Conservation (phyloP, 1,139 yeast species). For the Debaryomyces sp. region DNA sequence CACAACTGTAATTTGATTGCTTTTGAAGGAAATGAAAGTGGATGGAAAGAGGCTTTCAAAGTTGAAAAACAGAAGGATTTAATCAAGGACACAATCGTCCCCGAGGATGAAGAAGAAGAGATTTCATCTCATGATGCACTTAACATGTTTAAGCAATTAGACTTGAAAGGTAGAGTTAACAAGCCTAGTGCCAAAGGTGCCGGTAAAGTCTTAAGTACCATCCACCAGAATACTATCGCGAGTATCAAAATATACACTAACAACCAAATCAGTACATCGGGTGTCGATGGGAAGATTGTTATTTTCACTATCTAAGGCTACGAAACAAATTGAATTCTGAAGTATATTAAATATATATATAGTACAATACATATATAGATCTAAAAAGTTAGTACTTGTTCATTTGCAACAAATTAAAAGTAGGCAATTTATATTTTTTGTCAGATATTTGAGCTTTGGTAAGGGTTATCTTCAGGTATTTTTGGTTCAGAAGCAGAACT, state of each 20-base stretch:
- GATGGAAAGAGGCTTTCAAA: constrained; percentile 68
- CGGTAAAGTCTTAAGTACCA: constrained; percentile 61
- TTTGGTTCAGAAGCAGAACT: constrained; percentile 91
- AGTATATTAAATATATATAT: constrained; percentile 2
- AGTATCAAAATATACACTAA: constrained; percentile 66
- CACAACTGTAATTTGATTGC: constrained; percentile 90
- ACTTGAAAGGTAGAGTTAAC: constrained; percentile 81
- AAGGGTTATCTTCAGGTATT: constrained; percentile 64
- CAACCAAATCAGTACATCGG: constrained; percentile 44
- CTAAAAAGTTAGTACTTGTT: constrained; percentile 7
- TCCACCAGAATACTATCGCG: constrained; percentile 90
- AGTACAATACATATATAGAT: constrained; percentile 2
- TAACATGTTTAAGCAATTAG: constrained; percentile 95
- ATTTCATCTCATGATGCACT: constrained; percentile 79
- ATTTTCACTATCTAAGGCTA: constrained; percentile 42
- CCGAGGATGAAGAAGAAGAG: constrained; percentile 56
- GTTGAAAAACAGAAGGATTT: constrained; percentile 59
- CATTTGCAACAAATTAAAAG: neutral
- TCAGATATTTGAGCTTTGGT: constrained; percentile 38
- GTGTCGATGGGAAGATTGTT: constrained; percentile 90
- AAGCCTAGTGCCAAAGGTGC: constrained; percentile 38
- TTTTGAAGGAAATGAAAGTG: constrained; percentile 67
- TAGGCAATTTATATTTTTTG: constrained; percentile 7
- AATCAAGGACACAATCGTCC: constrained; percentile 38
- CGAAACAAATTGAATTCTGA: neutral